Evolutionary conservation across 202 grass and related monocot species (phyloP), one percentile per base, ranked within the genome.

Genomic region (Setaria viridis): DNA sequence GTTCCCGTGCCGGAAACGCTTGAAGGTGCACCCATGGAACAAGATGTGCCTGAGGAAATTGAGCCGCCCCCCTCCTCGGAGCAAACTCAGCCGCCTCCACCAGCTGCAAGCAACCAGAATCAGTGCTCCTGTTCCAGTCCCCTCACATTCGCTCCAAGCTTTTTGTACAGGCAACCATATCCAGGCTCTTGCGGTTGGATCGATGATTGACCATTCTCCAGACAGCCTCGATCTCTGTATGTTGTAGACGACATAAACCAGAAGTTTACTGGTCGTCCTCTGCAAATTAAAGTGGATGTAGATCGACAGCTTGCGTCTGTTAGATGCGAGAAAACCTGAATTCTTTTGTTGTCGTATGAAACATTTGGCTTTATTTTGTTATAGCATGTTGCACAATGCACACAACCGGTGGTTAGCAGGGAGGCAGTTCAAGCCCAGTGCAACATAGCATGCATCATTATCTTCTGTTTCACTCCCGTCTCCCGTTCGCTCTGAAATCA

Each of bases 131-230:
- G 46, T 54, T 76, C 64, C 47, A 1, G 29, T 14, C 43, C 63
- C 14, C 43, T 69, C 0, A 76, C 80, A 1, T 91, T 91, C 64
- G 85, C 85, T 4, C 85, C 85, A 5, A 87, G 68, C 54, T 43
- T 39, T 34, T 33, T 91, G 76, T 84, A 80, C 62, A 67, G 0
- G n/a, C 37, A 8, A 65, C 89, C 81, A 33, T 47, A 88, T 2
- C 72, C 55, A 34, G 86, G 73, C 33, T 64, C 54, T 21, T 78
- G 64, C 17, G 86, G 86, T 19, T 83, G 80, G 80, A n/a, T 88
- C 39, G 63, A 80, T 48, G 85, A 76, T 21, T 91, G 55, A 87
- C 5, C 62, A 63, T 51, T 53, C 68, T 33, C 60, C 21, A 62
- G 29, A 30, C n/a, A 50, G 21, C 53, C 49, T 33, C 39, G 25